Percentiles rank a stretch among this genome's conserved stretches.
Conservation (phyloP, 2,329 filamentous ascomycete genomes). For the Stachybotrys chartarum region DNA sequence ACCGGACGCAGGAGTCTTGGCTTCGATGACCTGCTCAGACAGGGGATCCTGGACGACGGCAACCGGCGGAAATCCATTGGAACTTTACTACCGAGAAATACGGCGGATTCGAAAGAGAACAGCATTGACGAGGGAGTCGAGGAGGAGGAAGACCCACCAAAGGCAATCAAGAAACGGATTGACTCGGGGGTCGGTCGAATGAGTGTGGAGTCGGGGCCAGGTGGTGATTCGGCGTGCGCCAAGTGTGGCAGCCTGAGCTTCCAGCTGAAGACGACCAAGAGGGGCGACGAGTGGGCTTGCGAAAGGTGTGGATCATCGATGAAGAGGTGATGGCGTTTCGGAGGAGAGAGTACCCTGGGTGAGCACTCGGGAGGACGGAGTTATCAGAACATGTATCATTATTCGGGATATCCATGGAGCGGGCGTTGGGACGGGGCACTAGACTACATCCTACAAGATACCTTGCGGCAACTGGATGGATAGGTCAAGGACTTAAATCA, state of each 20-base stretch:
- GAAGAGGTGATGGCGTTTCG: neutral
- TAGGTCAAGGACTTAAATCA: no score
- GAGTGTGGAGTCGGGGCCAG: slow-evolving; percentile 18
- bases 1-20: slow-evolving; percentile 22
- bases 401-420: neutral
- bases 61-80: slow-evolving; percentile 23
- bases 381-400: neutral
- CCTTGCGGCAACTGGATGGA: slow-evolving; percentile 3
- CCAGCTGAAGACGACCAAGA: slow-evolving; percentile 3
- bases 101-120: slow-evolving; percentile 9
- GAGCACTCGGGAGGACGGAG: neutral
- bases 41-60: slow-evolving; percentile 15
- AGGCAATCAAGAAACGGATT: slow-evolving; percentile 19
- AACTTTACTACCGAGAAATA: slow-evolving; percentile 11
- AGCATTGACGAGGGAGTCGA: slow-evolving; percentile 12
- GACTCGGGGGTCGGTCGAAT: slow-evolving; percentile 26
- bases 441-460: neutral
- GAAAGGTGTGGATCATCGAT: slow-evolving; percentile 1
- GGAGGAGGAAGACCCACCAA: slow-evolving; percentile 7
- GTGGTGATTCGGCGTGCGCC: slow-evolving; percentile 5
- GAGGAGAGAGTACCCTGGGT: neutral
- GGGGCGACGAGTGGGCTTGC: slow-evolving; percentile 5
- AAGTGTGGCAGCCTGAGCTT: slow-evolving; percentile 5
- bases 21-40: slow-evolving; percentile 16
- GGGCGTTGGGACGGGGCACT: neutral